Evolutionary conservation across 2,329 filamentous ascomycete species (phyloP), one percentile per base, ranked within the genome.

Genomic region (Harringtonia lauricola): DNA sequence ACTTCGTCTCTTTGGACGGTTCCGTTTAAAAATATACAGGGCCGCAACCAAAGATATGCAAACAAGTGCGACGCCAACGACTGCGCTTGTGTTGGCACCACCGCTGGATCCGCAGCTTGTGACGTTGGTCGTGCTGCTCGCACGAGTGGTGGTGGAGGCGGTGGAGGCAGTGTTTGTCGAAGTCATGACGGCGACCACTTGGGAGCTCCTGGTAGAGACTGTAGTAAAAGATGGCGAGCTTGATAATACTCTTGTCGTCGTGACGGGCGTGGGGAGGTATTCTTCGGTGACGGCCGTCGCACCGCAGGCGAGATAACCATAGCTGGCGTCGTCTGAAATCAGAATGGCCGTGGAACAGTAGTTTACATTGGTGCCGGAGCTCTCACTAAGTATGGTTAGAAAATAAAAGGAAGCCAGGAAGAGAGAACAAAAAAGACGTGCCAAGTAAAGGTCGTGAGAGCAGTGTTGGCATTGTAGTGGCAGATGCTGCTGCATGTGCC

Each of bases 381-480:
- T 34, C 8, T 9, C 36, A n/a, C 29, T 34, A 30, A 8, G 28
- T 10, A 21, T 13, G 29, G 24, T 36, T 4, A 38, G 17, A 9
- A 18, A 37, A 7, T 2, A 22, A 28, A 8, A 30, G 5, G 13
- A 41, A n/a, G 13, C 15, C 18, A 17, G 12, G 6, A 1, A 17
- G 3, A 3, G 19, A 19, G 9, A 13, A 9, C 4, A 15, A 18
- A 10, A 2, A 41, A 39, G 15, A 53, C 52, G 21, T 51, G 64
- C 63, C 62, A 67, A 6, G 58, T 60, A 37, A 62, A 58, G 0
- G 62, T 65, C 2, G 57, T 58, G 12, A 63, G 35, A 1, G 44
- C 48, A 2, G 46, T 22, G 2, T 47, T 49, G 0, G 48, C 47
- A 1, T 49, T 52, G 26, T 51, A 51, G 0, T 61, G 63, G 38